A percentile compares a stretch with the other conserved stretches of the same genome.
Conservation (phyloP, 2,329 filamentous ascomycete species). For the Ophiocordyceps polyrhachis-furcata region DNA sequence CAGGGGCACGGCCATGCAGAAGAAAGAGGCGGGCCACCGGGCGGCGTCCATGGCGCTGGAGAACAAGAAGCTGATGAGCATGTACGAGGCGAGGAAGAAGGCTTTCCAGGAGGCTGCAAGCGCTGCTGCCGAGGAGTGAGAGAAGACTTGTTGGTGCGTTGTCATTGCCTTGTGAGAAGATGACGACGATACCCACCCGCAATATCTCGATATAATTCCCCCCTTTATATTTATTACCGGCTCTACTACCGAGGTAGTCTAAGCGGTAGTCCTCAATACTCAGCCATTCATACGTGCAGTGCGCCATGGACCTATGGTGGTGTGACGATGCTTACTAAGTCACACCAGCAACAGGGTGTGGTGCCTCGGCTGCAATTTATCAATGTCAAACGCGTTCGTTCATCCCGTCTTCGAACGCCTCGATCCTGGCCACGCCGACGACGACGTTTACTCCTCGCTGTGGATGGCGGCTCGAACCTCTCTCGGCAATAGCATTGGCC, state of each 20-base stretch:
- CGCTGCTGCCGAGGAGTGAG: conserved; percentile 4
- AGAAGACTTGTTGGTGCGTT: not conserved
- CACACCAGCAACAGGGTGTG: not conserved
- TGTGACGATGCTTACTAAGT: not conserved
- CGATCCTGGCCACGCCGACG: not conserved
- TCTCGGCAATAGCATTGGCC: not conserved
- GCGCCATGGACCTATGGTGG: too few species aligned
- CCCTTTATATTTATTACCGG: conserved; percentile 15
- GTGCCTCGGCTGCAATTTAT: not conserved
- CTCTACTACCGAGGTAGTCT: conserved; percentile 28
- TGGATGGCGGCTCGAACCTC: not conserved
- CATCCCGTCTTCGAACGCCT: not conserved
- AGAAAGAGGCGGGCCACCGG: conserved; percentile 49
- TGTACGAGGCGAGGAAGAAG: conserved; percentile 28
- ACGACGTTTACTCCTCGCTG: not conserved
- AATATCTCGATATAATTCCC: not conserved
- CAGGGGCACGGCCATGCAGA: conserved; percentile 42
- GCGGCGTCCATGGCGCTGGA: conserved; percentile 46
- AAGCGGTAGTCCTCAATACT: too few species aligned
- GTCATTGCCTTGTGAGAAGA: not conserved
- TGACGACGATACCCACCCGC: not conserved
- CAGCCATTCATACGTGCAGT: too few species aligned
- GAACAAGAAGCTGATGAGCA: conserved; percentile 44
- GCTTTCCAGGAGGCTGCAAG: conserved; percentile 17
- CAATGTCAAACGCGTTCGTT: not conserved